Conservation (phyloP, 2,329 filamentous ascomycete genomes). For the Nannizziopsis barbatae region DNA sequence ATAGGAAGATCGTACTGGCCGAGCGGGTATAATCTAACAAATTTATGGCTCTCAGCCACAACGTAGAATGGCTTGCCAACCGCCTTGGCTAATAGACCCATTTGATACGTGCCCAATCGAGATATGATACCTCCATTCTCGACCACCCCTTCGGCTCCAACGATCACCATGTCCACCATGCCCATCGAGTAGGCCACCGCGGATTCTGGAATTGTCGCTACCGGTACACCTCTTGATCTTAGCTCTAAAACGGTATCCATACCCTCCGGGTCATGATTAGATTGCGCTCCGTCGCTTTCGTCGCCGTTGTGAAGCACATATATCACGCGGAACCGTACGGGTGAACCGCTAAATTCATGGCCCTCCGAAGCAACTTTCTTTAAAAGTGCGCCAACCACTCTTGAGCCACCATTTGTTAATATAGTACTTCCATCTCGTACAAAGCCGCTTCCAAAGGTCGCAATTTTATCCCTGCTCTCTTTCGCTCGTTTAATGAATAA, state of each 20-base stretch:
- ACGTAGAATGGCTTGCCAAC: constrained; percentile 74
- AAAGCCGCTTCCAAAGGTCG: constrained; percentile 64
- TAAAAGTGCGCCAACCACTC: constrained; percentile 70
- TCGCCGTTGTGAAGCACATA: constrained; percentile 49
- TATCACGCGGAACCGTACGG: constrained; percentile 69
- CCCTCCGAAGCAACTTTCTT: constrained; percentile 58
- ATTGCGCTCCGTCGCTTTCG: constrained; percentile 19
- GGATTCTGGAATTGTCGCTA: constrained; percentile 66
- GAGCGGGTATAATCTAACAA: constrained; percentile 74
- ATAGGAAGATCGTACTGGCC: constrained; percentile 72
- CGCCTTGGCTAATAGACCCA: constrained; percentile 66
- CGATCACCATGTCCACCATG: constrained; percentile 57
- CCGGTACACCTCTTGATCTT: constrained; percentile 62
- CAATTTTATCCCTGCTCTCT: constrained; percentile 72
- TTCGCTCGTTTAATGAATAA: constrained; percentile 81
- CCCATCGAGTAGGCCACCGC: constrained; percentile 70
- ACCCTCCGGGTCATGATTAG: constrained; percentile 47
- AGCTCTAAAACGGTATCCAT: constrained; percentile 60
- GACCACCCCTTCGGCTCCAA: constrained; percentile 71
- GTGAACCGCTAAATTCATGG: constrained; percentile 40
- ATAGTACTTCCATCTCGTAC: constrained; percentile 68
- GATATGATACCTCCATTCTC: constrained; percentile 91
- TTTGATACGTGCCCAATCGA: constrained; percentile 73
- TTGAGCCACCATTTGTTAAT: constrained; percentile 79
- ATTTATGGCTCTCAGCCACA: constrained; percentile 92